phyloP scores from a whole-genome alignment of 495 filamentous ascomycete genomes.

The Aspergillus nidulans region DNA sequence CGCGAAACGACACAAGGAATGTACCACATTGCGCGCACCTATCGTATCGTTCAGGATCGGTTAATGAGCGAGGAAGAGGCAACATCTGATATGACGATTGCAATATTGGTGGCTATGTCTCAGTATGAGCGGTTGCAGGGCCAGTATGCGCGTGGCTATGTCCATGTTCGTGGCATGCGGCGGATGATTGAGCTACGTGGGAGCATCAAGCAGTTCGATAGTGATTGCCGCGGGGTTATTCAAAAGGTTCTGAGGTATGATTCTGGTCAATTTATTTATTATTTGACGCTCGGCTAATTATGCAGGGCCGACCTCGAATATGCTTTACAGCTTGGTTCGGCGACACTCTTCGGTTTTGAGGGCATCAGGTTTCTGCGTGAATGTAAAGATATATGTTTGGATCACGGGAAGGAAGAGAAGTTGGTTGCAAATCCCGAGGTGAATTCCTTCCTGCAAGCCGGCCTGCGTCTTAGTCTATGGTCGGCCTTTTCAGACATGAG shows the following conservation, averaged over 20 bases:
- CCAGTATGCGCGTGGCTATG: not conserved
- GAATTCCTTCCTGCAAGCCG: not conserved
- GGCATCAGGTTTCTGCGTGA: not conserved
- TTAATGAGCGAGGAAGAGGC: not conserved
- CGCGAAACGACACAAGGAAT: not conserved
- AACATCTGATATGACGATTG: constrained; percentile 3
- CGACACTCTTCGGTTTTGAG: not conserved
- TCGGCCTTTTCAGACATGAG: not conserved
- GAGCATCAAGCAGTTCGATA: not conserved
- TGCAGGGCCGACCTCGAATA: constrained; percentile 1
- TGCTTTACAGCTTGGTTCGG: not conserved
- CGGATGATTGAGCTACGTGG: not conserved
- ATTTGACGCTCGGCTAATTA: not conserved
- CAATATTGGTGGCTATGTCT: not conserved
- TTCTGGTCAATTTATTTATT: not conserved
- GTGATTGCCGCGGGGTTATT: not conserved
- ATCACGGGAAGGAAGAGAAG: not conserved
- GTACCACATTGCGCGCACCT: constrained; percentile 2
- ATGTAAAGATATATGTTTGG: not conserved
- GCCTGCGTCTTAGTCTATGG: not conserved
- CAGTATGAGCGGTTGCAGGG: constrained; percentile 3
- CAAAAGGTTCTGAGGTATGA: not conserved
- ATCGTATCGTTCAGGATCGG: not conserved
- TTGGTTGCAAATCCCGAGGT: not conserved
- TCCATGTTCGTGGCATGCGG: not conserved